A percentile compares a stretch with the other conserved stretches of the same genome.
phyloP scores from a whole-genome alignment of 495 filamentous ascomycete genomes.

The Hyaloscypha finlandica region DNA sequence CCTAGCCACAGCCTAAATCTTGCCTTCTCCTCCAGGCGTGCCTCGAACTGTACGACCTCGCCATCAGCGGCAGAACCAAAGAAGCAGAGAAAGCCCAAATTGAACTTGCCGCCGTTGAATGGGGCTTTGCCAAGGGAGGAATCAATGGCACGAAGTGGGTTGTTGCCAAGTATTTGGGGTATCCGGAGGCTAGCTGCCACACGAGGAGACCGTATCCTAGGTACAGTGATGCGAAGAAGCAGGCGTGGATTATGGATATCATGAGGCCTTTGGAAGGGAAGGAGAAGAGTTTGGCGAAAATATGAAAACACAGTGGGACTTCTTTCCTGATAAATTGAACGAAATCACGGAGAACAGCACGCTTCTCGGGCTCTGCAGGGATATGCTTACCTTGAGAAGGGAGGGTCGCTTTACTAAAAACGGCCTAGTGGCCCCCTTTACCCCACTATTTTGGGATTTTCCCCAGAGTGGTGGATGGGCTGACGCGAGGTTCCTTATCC shows the following conservation, averaged over 20 bases:
- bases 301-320: neutral
- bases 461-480: too few species aligned
- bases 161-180: constrained; percentile 40
- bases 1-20: too few species aligned
- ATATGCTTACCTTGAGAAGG: too few species aligned
- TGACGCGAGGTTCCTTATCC: too few species aligned
- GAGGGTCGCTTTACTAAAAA: too few species aligned
- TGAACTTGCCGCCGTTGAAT: constrained; percentile 40
- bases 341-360: too few species aligned
- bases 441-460: too few species aligned
- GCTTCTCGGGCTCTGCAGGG: too few species aligned
- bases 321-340: too few species aligned
- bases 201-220: constrained; percentile 44
- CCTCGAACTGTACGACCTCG: constrained; percentile 41
- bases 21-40: constrained; percentile 25
- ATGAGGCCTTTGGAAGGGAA: constrained; percentile 24
- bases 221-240: constrained; percentile 39
- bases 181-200: constrained; percentile 39
- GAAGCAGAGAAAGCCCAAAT: constrained; percentile 42
- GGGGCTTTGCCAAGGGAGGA: constrained; percentile 44
- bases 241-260: constrained; percentile 33
- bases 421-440: too few species aligned
- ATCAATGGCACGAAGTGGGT: constrained; percentile 48
- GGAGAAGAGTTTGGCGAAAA: constrained; percentile 18
- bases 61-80: constrained; percentile 35